Base-by-base conservation (phyloP, 768 basidiomycete species). In the Leccinum subtestaceum region DNA sequence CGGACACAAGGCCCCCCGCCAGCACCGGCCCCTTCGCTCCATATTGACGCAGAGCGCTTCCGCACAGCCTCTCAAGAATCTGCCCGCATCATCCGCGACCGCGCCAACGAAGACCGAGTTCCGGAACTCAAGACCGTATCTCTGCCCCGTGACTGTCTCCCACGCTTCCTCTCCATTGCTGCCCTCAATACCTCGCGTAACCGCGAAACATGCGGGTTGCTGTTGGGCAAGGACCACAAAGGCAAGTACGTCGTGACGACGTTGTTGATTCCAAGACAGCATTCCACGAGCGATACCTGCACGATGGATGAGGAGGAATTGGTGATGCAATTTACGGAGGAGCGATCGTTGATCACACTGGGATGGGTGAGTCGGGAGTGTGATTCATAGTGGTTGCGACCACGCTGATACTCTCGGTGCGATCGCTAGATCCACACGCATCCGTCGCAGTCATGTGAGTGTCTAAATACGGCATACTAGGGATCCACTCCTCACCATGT, bases 281-380 rank as follows among this genome's bases (percentile, higher is more conserved):
- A 85, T 58, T 87, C 90, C 59, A 93, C 92, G 62, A 85, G 87
- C 58, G 92, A 96, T 75, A 93, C 92, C n/a, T 96, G 94, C 72
- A 86, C 87, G 32, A 95, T 94, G 89, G 87, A 92, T 55, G 87
- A 89, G 68, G 94, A 95, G 65, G 93, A 95, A 70, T 76, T 92
- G 49, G 91, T 94, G 7, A 75, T 94, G 74, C 83, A 85, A 64
- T 93, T 95, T 69, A 92, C 91, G 63, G 90, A 93, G 68, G 84
- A 87, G 68, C 77, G 89, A 61, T 84, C 82, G 63, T 72, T 95
- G 66, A 87, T 95, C 52, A 94, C 93, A 7, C 82, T 96, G 50
- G 95, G 94, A 60, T 97, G 94, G 94, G 93, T 95, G 64, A 62
- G 87, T 66, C 55, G 57, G 9, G n/a, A 25, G 27, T 31, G 31